These are phyloP conservation scores for Scutellaria galericulata DNA, from an alignment of 257 asterid genomes.

Conservation along the genomic window DNA sequence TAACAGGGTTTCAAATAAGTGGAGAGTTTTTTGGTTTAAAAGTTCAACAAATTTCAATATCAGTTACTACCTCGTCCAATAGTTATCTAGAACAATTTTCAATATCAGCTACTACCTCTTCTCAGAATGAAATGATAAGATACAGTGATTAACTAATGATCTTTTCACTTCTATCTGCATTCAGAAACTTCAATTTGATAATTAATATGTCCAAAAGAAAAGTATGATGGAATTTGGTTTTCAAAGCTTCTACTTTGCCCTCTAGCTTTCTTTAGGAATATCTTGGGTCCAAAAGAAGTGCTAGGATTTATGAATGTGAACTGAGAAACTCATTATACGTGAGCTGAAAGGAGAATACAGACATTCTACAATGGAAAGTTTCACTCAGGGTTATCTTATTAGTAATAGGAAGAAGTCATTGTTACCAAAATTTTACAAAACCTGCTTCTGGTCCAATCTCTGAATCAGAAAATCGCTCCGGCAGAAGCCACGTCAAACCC, in stretches of 20 bases:
- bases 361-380: background rate
- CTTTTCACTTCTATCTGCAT: background rate
- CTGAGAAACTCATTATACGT: background rate
- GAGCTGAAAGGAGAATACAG: conserved; percentile 23
- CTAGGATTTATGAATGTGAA: conserved; percentile 9
- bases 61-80: no score
- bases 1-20: no score
- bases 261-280: background rate
- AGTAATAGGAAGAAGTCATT: conserved; percentile 67
- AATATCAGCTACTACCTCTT: no score
- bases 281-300: conserved; percentile 16
- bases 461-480: conserved; percentile 94
- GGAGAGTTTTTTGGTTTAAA: no score
- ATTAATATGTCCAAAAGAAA: conserved; percentile 1
- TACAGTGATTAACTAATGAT: background rate
- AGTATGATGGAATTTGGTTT: background rate
- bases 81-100: no score
- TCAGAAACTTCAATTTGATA: background rate
- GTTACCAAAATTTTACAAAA: conserved; percentile 95
- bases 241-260: conserved; percentile 19
- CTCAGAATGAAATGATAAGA: background rate
- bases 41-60: no score
- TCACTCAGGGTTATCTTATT: conserved; percentile 18
- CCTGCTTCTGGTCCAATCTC: conserved; percentile 99
- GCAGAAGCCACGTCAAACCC: conserved; percentile 99